Evolutionary conservation across 306 rosid species (phyloP).

Genomic region (Mimosa bimucronata): DNA sequence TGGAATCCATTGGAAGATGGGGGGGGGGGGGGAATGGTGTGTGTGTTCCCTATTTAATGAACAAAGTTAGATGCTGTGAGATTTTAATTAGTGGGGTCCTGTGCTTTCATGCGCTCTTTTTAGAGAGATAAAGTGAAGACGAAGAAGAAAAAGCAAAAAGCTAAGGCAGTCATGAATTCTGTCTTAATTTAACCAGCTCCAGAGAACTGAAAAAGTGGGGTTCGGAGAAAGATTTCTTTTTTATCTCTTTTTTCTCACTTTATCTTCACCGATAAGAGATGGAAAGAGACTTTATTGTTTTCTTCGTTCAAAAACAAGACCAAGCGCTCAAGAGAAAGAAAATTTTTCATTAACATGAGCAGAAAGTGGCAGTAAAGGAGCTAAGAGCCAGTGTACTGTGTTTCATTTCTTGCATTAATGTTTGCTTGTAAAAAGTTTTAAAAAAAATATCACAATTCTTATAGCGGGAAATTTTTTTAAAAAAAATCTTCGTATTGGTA

Average conservation of each 20-base stretch:
- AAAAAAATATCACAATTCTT: background rate
- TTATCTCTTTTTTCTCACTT: background rate
- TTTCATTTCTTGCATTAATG: background rate
- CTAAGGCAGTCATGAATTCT: constrained; percentile 1
- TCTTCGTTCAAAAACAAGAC: background rate
- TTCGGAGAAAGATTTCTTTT: background rate
- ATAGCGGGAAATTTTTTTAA: background rate
- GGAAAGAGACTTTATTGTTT: background rate
- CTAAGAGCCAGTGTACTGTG: background rate
- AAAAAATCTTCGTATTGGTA: background rate
- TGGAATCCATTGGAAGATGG: constrained; percentile 23
- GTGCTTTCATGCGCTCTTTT: constrained; percentile 19
- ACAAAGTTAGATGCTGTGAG: constrained; percentile 17
- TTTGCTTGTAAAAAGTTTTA: background rate
- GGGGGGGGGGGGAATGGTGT: constrained; percentile 5
- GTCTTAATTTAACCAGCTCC: background rate
- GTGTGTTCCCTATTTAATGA: constrained; percentile 38
- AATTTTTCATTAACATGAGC: background rate
- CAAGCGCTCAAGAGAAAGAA: background rate
- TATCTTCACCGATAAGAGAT: background rate
- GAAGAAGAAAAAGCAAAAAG: background rate
- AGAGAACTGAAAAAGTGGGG: constrained; percentile 3
- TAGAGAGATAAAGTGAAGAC: background rate
- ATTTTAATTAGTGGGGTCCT: constrained; percentile 27
- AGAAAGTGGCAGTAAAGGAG: background rate